A percentile compares a stretch with the other conserved stretches of the same genome.
phyloP scores from a whole-genome alignment of 768 basidiomycete species.

The Amanita fuliginea region DNA sequence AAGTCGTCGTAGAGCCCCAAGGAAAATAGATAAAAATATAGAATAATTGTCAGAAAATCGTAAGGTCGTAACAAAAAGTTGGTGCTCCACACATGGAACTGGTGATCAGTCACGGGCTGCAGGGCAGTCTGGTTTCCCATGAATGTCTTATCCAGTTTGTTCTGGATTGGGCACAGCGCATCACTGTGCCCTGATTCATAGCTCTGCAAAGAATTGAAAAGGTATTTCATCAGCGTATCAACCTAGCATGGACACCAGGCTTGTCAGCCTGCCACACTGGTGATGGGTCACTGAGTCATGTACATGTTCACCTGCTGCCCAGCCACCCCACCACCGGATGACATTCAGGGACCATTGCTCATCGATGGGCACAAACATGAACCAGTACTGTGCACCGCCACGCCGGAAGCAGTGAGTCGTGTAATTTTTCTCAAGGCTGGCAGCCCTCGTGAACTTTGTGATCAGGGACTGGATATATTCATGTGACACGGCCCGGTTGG shows the following conservation, averaged over 20 bases:
- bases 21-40: no score
- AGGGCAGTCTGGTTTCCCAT: slow-evolving; percentile 14
- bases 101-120: slow-evolving; percentile 10
- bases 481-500: slow-evolving; percentile 15
- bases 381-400: slow-evolving; percentile 9
- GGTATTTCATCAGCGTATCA: slow-evolving; percentile 24
- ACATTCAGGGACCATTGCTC: slow-evolving; percentile 23
- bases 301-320: slow-evolving; percentile 28
- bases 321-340: slow-evolving; percentile 33
- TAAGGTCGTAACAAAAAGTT: no score
- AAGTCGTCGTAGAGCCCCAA: no score
- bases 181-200: slow-evolving; percentile 19
- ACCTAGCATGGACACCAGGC: no score
- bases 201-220: slow-evolving; percentile 21
- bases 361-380: slow-evolving; percentile 25
- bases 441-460: slow-evolving; percentile 15
- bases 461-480: slow-evolving; percentile 18
- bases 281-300: no score
- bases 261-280: no score
- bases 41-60: no score
- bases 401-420: slow-evolving; percentile 24
- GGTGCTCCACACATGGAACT: slow-evolving; percentile 7
- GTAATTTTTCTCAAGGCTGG: slow-evolving; percentile 15
- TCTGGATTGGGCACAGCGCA: slow-evolving; percentile 16
- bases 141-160: slow-evolving; percentile 14